phyloP scores from a whole-genome alignment of 2,329 filamentous ascomycete species.

The Trichophyton mentagrophytes region DNA sequence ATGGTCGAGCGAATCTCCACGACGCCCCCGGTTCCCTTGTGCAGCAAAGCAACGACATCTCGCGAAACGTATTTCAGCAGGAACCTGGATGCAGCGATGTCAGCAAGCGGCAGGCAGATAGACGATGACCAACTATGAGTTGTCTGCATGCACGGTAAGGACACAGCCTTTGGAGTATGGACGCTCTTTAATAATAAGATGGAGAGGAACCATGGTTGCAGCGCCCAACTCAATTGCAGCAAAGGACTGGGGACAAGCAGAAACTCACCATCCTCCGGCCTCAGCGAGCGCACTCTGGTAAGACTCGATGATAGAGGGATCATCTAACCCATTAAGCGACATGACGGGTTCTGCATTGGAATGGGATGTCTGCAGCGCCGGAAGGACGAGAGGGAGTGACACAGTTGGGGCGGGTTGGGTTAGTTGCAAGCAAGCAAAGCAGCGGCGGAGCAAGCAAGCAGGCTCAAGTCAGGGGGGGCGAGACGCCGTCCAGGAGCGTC shows the following conservation, averaged over 20 bases:
- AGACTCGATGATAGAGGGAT: constrained; percentile 66
- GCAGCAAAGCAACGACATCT: constrained; percentile 72
- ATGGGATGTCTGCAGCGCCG: constrained; percentile 1
- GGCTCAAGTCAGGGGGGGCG: neutral
- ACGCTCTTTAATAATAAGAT: neutral
- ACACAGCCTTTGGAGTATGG: neutral
- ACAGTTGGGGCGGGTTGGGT: too few species aligned
- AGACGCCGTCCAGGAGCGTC: neutral
- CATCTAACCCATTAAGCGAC: constrained; percentile 93
- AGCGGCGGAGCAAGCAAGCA: neutral
- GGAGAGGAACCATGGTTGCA: constrained; percentile 7
- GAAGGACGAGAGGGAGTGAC: neutral
- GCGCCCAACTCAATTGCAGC: constrained; percentile 7
- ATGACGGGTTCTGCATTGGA: constrained; percentile 38
- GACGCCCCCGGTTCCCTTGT: constrained; percentile 66
- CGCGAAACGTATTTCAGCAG: constrained; percentile 80
- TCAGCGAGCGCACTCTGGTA: constrained; percentile 68
- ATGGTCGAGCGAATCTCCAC: constrained; percentile 70
- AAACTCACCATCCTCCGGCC: constrained; percentile 80
- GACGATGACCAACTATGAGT: too few species aligned
- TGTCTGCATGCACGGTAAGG: too few species aligned
- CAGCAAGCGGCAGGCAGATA: too few species aligned
- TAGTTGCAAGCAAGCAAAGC: neutral
- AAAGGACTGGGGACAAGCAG: neutral
- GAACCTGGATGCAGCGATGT: constrained; percentile 51